Conservation (phyloP, 345 rosid genomes). For the Xanthoceras sorbifolium region DNA sequence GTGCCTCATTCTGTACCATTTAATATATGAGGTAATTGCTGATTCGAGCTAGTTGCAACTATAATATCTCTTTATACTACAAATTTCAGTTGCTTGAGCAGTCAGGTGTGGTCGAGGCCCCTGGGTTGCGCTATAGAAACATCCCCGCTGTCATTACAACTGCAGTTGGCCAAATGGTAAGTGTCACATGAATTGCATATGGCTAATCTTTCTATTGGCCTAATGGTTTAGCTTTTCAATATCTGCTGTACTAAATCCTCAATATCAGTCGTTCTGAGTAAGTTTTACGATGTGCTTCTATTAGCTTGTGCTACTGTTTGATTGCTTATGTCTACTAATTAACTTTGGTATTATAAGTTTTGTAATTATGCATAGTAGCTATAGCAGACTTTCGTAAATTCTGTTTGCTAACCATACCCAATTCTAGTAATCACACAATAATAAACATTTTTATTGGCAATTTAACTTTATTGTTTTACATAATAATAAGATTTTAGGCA, state of each 20-base stretch:
- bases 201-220: conserved; percentile 4
- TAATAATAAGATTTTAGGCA: neutral
- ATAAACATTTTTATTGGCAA: neutral
- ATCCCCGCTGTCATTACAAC: conserved; percentile 51
- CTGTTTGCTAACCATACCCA: neutral
- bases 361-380: neutral
- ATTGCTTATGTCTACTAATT: neutral
- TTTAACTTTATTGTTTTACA: neutral
- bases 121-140: conserved; percentile 49
- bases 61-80: conserved; percentile 3
- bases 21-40: conserved; percentile 3
- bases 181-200: conserved; percentile 10
- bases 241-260: neutral
- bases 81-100: conserved; percentile 64
- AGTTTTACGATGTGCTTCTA: neutral
- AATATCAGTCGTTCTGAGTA: neutral
- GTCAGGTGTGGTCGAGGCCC: conserved; percentile 55
- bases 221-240: conserved; percentile 9
- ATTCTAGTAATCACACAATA: neutral
- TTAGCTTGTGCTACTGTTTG: neutral
- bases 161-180: conserved; percentile 83
- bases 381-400: neutral
- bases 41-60: neutral
- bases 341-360: neutral
- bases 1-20: neutral